Conservation (phyloP, 257 asterid genomes). For the Perilla frutescens region DNA sequence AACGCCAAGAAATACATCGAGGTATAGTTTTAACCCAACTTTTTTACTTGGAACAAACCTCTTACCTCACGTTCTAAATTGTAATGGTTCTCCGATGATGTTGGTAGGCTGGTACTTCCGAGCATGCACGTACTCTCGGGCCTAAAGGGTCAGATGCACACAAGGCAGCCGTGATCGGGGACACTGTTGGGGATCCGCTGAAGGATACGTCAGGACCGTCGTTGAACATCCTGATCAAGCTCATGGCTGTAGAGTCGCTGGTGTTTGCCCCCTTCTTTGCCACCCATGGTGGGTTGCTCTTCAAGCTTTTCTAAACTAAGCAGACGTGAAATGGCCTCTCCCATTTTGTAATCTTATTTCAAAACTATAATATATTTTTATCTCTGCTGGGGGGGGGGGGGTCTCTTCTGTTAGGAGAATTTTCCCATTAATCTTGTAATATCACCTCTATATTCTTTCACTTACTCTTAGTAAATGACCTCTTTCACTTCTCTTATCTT, state of each 20-base stretch:
- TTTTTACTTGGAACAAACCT: neutral
- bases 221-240: constrained; percentile 61
- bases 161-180: constrained; percentile 69
- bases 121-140: constrained; percentile 56
- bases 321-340: constrained; percentile 21
- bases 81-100: neutral
- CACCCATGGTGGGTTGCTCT: constrained; percentile 68
- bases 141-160: constrained; percentile 69
- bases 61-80: neutral
- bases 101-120: constrained; percentile 62
- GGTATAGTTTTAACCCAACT: constrained; percentile 31
- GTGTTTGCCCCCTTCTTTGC: constrained; percentile 71
- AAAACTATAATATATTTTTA: constrained; percentile 8
- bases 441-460: constrained; percentile 28
- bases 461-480: constrained; percentile 5
- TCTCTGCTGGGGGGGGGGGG: neutral
- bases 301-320: constrained; percentile 45
- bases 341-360: constrained; percentile 40
- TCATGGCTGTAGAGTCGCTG: constrained; percentile 67
- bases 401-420: constrained; percentile 18
- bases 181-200: constrained; percentile 68
- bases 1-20: constrained; percentile 54
- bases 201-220: constrained; percentile 72
- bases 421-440: constrained; percentile 32
- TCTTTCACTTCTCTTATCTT: neutral